Evolutionary conservation across 306 rosid species (phyloP).

Genomic region (Delonix regia): DNA sequence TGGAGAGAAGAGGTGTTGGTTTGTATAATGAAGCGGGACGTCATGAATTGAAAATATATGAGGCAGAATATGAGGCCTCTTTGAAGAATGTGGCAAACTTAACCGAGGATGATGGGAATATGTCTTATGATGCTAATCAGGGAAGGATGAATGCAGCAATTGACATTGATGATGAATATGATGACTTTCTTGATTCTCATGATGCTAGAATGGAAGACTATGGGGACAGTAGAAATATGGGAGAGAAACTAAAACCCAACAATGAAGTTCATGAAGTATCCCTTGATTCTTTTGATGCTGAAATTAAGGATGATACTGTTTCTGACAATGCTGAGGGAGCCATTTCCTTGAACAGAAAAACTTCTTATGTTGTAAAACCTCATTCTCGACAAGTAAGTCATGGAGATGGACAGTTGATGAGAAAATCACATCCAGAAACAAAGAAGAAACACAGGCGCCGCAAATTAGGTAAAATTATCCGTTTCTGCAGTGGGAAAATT

Average conservation of each 20-base stretch:
- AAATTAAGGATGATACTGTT: conserved; percentile 39
- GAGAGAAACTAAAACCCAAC: conserved; percentile 45
- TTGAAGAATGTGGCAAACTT: conserved; percentile 49
- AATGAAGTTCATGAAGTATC: conserved; percentile 49
- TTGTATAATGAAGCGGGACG: conserved; percentile 98
- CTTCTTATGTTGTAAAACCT: conserved; percentile 38
- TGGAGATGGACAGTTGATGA: conserved; percentile 46
- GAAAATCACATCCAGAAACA: conserved; percentile 49
- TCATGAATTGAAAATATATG: conserved; percentile 82
- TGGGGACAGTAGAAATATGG: conserved; percentile 41
- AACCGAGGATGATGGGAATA: conserved; percentile 36
- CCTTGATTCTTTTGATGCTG: conserved; percentile 40
- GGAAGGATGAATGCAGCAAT: conserved; percentile 48
- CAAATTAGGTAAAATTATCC: conserved; percentile 56
- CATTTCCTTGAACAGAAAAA: conserved; percentile 39
- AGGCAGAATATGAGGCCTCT: conserved; percentile 92
- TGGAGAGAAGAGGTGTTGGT: conserved; percentile 59
- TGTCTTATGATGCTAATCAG: conserved; percentile 40
- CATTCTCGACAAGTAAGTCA: conserved; percentile 50
- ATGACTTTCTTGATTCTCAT: conserved; percentile 67
- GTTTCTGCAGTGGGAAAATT: conserved; percentile 21
- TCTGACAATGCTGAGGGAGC: conserved; percentile 49
- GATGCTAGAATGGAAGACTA: conserved; percentile 61
- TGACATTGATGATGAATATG: conserved; percentile 81
- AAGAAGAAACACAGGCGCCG: conserved; percentile 73